phyloP scores from a whole-genome alignment of 2,329 filamentous ascomycete genomes.

The Achaetomium macrosporum region DNA sequence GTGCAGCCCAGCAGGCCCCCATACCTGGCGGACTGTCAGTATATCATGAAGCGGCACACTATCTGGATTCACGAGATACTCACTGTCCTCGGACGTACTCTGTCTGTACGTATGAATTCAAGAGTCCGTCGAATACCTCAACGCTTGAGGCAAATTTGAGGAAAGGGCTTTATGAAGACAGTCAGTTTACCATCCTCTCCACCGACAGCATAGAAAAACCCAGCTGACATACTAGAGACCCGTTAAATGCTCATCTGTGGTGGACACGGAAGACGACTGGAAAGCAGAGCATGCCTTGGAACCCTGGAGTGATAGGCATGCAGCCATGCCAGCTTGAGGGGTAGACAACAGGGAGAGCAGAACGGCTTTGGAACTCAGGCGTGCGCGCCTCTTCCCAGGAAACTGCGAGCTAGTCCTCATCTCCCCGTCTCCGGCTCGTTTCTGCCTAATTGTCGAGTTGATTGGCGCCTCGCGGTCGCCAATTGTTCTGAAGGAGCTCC shows the following conservation, averaged over 20 bases:
- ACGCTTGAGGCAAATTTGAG: constrained; percentile 72
- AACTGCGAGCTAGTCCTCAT: constrained; percentile 3
- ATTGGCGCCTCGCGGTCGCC: background rate
- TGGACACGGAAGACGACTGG: constrained; percentile 64
- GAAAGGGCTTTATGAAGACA: constrained; percentile 60
- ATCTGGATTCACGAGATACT: constrained; percentile 27
- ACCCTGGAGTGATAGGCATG: constrained; percentile 61
- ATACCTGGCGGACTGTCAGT: constrained; percentile 55
- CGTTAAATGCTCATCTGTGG: constrained; percentile 51
- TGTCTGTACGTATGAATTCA: constrained; percentile 67
- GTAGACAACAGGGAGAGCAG: constrained; percentile 28
- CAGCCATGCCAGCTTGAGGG: constrained; percentile 33
- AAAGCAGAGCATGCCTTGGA: constrained; percentile 71
- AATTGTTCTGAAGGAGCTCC: constrained; percentile 1
- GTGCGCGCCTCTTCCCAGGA: constrained; percentile 13
- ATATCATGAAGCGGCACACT: constrained; percentile 10
- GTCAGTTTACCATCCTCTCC: background rate
- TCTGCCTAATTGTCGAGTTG: background rate
- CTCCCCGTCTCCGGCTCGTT: constrained; percentile 1
- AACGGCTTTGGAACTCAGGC: constrained; percentile 12
- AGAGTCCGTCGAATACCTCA: constrained; percentile 68
- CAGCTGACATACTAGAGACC: constrained; percentile 55
- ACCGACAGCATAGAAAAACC: background rate
- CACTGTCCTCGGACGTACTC: constrained; percentile 76
- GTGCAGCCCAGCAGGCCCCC: constrained; percentile 73